phyloP scores from a whole-genome alignment of 129 eudicot species.

The Artemisia annua region DNA sequence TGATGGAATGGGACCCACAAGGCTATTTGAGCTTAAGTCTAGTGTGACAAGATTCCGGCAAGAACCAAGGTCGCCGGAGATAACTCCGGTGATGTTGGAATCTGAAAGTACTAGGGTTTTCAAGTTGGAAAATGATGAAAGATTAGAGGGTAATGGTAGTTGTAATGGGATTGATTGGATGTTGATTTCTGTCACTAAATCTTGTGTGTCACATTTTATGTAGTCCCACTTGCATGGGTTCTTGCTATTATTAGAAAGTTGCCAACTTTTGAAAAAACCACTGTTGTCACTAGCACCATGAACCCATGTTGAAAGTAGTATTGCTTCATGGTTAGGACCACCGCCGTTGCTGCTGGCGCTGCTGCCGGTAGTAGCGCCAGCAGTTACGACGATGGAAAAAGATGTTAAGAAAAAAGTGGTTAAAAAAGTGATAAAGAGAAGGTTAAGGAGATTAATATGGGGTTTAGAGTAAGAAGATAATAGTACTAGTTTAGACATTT shows the following conservation, averaged over 20 bases:
- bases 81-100: conserved; percentile 60
- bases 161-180: conserved; percentile 52
- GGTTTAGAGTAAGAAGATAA: conserved; percentile 40
- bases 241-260: conserved; percentile 23
- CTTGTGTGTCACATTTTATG: conserved; percentile 43
- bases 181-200: conserved; percentile 42
- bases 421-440: conserved; percentile 17
- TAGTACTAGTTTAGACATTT: conserved; percentile 39
- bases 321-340: conserved; percentile 40
- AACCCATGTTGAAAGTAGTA: conserved; percentile 41
- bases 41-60: conserved; percentile 38
- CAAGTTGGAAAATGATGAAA: conserved; percentile 44
- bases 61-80: conserved; percentile 42
- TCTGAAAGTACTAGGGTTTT: conserved; percentile 46
- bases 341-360: conserved; percentile 16
- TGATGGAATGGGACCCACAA: conserved; percentile 58
- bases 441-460: conserved; percentile 19
- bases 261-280: conserved; percentile 40
- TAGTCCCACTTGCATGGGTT: conserved; percentile 70
- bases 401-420: conserved; percentile 23
- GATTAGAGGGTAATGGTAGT: conserved; percentile 48
- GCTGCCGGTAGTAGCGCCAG: too few species aligned
- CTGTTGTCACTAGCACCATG: conserved; percentile 5
- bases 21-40: conserved; percentile 61
- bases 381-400: conserved; percentile 15